A percentile compares a stretch with the other conserved stretches of the same genome.
phyloP scores from a whole-genome alignment of 345 rosid genomes.

The Linum trigynum region DNA sequence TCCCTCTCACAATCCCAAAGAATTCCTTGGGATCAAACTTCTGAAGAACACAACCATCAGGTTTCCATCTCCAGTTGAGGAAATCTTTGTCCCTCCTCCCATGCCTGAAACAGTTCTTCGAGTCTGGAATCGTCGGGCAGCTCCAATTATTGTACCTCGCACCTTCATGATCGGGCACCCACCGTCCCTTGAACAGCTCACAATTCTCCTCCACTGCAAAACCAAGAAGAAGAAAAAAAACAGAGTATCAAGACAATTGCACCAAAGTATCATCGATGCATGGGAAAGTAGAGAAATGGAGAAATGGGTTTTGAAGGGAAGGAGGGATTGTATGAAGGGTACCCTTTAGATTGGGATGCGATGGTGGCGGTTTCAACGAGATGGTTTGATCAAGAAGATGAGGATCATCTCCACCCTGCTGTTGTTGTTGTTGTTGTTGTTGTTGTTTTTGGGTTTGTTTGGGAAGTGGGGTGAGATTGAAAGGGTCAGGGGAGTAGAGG shows the following conservation, averaged over 20 bases:
- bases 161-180: slow-evolving; percentile 51
- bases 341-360: not conserved
- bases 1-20: slow-evolving; percentile 48
- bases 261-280: not conserved
- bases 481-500: slow-evolving; percentile 49
- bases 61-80: slow-evolving; percentile 92
- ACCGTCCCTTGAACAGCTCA: slow-evolving; percentile 53
- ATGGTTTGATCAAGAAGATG: not conserved
- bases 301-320: not conserved
- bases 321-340: not conserved
- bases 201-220: slow-evolving; percentile 28
- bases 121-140: slow-evolving; percentile 59
- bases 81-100: slow-evolving; percentile 61
- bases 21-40: slow-evolving; percentile 50
- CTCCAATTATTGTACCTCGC: slow-evolving; percentile 51
- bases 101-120: slow-evolving; percentile 61
- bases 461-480: not conserved
- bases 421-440: not conserved
- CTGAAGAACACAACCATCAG: slow-evolving; percentile 54
- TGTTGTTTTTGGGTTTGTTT: not conserved
- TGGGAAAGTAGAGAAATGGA: not conserved
- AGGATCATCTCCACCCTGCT: not conserved
- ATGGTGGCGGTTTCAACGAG: not conserved
- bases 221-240: not conserved
- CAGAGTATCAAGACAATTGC: not conserved